These are phyloP conservation scores for Inga oerstediana DNA, from an alignment of 306 rosid genomes.

Conservation along the genomic window DNA sequence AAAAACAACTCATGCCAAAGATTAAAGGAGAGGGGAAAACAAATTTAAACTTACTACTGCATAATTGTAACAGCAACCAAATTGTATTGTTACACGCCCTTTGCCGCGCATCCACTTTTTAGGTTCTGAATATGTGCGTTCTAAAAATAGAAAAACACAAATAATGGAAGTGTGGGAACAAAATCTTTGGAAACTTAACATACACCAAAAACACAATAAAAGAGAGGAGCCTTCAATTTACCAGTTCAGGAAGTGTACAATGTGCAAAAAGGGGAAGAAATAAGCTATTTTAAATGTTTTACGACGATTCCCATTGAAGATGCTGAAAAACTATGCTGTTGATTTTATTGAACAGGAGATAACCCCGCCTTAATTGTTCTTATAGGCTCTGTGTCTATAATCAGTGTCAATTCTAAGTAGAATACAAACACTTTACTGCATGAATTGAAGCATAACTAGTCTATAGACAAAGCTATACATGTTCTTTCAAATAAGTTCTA, in stretches of 20 bases:
- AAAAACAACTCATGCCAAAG: neutral
- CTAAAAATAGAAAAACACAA: constrained; percentile 35
- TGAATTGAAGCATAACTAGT: neutral
- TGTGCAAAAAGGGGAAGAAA: neutral
- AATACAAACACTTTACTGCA: neutral
- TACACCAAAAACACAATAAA: neutral
- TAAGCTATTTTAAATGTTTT: neutral
- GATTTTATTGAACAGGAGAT: neutral
- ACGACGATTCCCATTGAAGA: no score
- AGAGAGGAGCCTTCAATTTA: neutral
- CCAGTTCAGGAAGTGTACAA: neutral
- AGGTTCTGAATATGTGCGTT: constrained; percentile 59
- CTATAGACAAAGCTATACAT: neutral
- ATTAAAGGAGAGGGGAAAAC: neutral
- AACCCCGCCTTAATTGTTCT: neutral
- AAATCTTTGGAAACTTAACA: neutral
- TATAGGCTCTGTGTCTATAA: neutral
- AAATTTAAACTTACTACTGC: constrained; percentile 41
- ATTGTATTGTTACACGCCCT: constrained; percentile 67
- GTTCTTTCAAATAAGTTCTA: constrained; percentile 11
- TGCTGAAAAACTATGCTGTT: no score
- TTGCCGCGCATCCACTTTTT: constrained; percentile 75
- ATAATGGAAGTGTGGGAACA: constrained; percentile 17
- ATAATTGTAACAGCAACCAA: constrained; percentile 76
- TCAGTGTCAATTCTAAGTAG: neutral